Percentiles rank a stretch among this genome's conserved stretches.
These are phyloP conservation scores for Micractinium sp. DNA, from an alignment of 139 green algal genomes.

Conservation along the genomic window DNA sequence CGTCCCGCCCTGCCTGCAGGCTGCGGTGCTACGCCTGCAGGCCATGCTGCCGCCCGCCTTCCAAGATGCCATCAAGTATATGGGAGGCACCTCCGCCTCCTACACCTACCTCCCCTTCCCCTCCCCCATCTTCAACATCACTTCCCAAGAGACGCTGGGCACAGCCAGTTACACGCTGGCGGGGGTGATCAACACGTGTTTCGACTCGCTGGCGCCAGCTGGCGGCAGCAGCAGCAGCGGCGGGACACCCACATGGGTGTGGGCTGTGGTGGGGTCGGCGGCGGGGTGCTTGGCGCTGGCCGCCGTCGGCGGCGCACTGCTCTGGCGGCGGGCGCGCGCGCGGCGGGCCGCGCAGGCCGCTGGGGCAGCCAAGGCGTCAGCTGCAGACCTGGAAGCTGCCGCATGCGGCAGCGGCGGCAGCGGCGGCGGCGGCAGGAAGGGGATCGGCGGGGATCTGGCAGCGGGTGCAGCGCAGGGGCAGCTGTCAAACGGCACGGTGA, in stretches of 20 bases:
- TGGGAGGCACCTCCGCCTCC: background rate
- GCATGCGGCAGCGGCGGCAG: background rate
- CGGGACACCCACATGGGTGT: background rate
- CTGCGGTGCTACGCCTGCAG: too few species aligned
- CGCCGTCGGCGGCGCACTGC: background rate
- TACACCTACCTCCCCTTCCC: constrained; percentile 2
- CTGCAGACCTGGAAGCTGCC: too few species aligned
- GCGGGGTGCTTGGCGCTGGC: background rate
- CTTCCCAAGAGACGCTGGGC: background rate
- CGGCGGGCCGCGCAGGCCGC: too few species aligned
- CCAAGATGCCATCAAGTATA: background rate
- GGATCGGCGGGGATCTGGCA: background rate
- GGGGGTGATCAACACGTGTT: background rate
- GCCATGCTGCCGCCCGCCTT: too few species aligned
- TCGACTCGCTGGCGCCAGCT: background rate
- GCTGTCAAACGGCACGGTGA: background rate
- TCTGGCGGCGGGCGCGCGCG: background rate
- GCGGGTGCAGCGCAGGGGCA: too few species aligned
- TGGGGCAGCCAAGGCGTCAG: too few species aligned
- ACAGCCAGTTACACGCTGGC: background rate
- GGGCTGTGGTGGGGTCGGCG: background rate
- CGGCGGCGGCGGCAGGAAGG: background rate
- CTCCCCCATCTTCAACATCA: background rate
- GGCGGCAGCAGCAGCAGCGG: background rate
- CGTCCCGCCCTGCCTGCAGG: background rate